Evolutionary conservation across 2,329 filamentous ascomycete genomes (phyloP).

Genomic region (Blumeria hordei): DNA sequence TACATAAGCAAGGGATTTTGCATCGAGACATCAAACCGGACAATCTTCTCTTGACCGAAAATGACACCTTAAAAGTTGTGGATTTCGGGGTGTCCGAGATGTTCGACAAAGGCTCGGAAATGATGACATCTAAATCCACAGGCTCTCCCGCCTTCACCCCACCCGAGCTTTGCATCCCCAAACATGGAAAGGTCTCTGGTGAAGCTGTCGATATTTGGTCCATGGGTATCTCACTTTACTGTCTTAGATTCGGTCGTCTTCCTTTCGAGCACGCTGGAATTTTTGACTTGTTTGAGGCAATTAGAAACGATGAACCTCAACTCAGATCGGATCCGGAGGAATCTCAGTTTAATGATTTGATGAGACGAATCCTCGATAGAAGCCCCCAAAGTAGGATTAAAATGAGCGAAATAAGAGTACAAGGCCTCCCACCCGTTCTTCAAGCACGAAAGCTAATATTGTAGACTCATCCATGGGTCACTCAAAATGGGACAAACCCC

Average conservation of each 20-base stretch:
- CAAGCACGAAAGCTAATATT: slow-evolving; percentile 1
- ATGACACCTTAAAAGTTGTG: slow-evolving; percentile 87
- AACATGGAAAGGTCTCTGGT: slow-evolving; percentile 69
- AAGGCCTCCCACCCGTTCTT: background rate
- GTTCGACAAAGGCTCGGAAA: slow-evolving; percentile 70
- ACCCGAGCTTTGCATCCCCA: slow-evolving; percentile 71
- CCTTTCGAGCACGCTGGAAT: slow-evolving; percentile 64
- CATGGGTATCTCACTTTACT: slow-evolving; percentile 90
- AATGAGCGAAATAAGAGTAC: slow-evolving; percentile 59
- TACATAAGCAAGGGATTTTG: slow-evolving; percentile 83
- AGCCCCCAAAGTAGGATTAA: slow-evolving; percentile 61
- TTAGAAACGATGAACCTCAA: slow-evolving; percentile 42
- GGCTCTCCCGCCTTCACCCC: slow-evolving; percentile 89
- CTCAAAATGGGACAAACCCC: slow-evolving; percentile 50
- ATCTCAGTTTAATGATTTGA: slow-evolving; percentile 47
- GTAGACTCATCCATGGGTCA: slow-evolving; percentile 85
- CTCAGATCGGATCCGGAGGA: slow-evolving; percentile 42
- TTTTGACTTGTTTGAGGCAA: slow-evolving; percentile 73
- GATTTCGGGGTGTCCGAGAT: slow-evolving; percentile 99
- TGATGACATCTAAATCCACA: slow-evolving; percentile 81
- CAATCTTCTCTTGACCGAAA: slow-evolving; percentile 71
- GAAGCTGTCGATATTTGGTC: slow-evolving; percentile 92
- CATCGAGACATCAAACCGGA: slow-evolving; percentile 97
- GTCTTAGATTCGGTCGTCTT: slow-evolving; percentile 66
- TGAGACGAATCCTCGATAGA: slow-evolving; percentile 56